These are phyloP conservation scores for Botryotinia narcissicola DNA, from an alignment of 2,329 filamentous ascomycete genomes.

Conservation along the genomic window DNA sequence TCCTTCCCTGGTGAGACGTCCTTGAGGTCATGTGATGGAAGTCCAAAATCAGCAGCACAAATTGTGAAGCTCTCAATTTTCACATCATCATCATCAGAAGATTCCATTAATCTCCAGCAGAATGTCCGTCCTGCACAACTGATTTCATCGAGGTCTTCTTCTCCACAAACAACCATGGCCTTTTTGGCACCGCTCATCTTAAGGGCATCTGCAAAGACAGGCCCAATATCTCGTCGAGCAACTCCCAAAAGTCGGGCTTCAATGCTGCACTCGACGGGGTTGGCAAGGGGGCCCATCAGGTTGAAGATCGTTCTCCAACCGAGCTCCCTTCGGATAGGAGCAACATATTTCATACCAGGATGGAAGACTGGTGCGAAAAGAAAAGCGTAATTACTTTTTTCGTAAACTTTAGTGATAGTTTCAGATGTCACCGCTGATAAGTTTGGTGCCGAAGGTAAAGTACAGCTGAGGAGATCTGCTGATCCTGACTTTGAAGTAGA, in stretches of 20 bases:
- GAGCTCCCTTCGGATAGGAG: slow-evolving; percentile 79
- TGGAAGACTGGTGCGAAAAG: slow-evolving; percentile 96
- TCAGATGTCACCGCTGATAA: slow-evolving; percentile 70
- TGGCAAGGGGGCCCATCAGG: slow-evolving; percentile 85
- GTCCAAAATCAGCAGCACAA: slow-evolving; percentile 81
- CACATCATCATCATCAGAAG: slow-evolving; percentile 42
- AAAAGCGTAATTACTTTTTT: slow-evolving; percentile 85
- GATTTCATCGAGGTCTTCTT: slow-evolving; percentile 93
- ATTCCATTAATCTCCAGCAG: slow-evolving; percentile 74
- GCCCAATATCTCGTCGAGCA: slow-evolving; percentile 80
- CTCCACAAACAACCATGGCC: slow-evolving; percentile 86
- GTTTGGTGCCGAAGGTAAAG: slow-evolving; percentile 68
- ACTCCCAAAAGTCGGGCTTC: slow-evolving; percentile 95
- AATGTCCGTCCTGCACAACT: slow-evolving; percentile 85
- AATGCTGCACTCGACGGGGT: slow-evolving; percentile 79
- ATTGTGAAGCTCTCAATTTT: slow-evolving; percentile 75
- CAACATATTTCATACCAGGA: slow-evolving; percentile 87
- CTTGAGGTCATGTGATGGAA: slow-evolving; percentile 68
- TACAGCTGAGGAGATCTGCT: slow-evolving; percentile 81
- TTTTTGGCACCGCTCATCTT: slow-evolving; percentile 73
- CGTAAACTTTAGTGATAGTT: slow-evolving; percentile 72
- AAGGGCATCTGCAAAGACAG: slow-evolving; percentile 84
- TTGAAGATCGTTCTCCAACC: slow-evolving; percentile 98
- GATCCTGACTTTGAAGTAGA: slow-evolving; percentile 95
- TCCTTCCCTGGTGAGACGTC: slow-evolving; percentile 82